Base-by-base conservation (phyloP, 2,329 filamentous ascomycete genomes). In the Cladorrhinum sp. region DNA sequence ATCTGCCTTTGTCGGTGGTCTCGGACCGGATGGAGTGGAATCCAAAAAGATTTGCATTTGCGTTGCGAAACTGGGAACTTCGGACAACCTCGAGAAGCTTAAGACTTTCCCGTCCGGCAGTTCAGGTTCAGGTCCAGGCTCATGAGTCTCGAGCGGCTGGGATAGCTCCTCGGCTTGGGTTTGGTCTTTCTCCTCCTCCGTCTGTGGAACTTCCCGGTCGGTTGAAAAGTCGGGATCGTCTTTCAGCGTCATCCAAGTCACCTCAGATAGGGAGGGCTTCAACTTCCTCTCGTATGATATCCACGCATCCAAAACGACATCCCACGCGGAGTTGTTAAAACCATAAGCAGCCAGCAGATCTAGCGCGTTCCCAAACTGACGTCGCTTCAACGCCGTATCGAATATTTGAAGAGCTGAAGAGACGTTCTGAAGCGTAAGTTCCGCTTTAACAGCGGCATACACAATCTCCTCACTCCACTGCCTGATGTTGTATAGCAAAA, bases 281-380 rank as follows among this genome's bases (percentile, higher is more conserved):
- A 46, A 46, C 16, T 18, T 18, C 16, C n/a, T 46, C 42, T 51
- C 49, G 63, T 75, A 79, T 1, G 70, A 63, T 20, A 69, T 56
- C 78, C 77, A 80, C 0, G 74, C 66, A 8, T 74, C 68, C n/a
- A 75, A 62, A 1, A 77, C 63, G 14, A 66, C 57, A 1, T 70
- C 50, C 79, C 78, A 81, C 2, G 73, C 66, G 10, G 67, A 65
- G 2, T 69, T 69, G 28, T 65, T 69, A 33, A 84, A 72, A 1
- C 75, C 74, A 51, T 76, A 71, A 7, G 77, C 71, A 18, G 82
- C 64, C 5, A 84, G 64, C 18, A 76, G 68, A 50, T 82, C 79
- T 6, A 84, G 66, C 1, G 78, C 79, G 6, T 75, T 71, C 1
- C 72, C 69, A 24, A 78, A 67, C 4, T 71, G 67, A 12, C 66